phyloP scores from a whole-genome alignment of 805 yeast genomes.

The Sugiyamaella valdiviana region DNA sequence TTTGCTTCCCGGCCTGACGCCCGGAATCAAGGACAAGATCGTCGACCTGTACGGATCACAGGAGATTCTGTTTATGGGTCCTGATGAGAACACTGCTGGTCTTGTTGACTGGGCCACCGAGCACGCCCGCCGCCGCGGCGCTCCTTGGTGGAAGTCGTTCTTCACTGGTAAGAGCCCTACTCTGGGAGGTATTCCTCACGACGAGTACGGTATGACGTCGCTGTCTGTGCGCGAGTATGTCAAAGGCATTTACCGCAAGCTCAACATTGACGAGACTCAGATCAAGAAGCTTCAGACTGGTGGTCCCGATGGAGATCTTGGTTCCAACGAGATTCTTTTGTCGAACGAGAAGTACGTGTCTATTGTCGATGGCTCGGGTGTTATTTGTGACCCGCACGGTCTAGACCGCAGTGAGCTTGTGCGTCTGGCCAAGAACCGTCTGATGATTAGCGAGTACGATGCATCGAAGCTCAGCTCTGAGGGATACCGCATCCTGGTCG shows the following conservation, averaged over 20 bases:
- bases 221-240: conserved; percentile 89
- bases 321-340: conserved; percentile 87
- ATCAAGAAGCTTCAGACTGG: conserved; percentile 90
- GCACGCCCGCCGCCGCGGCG: conserved; percentile 87
- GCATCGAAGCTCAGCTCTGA: conserved; percentile 54
- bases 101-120: conserved; percentile 96
- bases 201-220: conserved; percentile 96
- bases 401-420: conserved; percentile 71
- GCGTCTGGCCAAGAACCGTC: conserved; percentile 70
- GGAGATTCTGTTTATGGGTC: conserved; percentile 94
- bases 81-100: conserved; percentile 98
- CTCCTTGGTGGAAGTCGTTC: conserved; percentile 98
- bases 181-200: conserved; percentile 97
- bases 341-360: conserved; percentile 84
- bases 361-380: conserved; percentile 94
- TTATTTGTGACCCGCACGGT: conserved; percentile 85
- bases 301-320: conserved; percentile 98
- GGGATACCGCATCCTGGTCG: conserved; percentile 81
- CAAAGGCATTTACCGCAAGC: conserved; percentile 76
- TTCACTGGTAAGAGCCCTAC: conserved; percentile 91
- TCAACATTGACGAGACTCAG: conserved; percentile 49
- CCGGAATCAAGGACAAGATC: conserved; percentile 73
- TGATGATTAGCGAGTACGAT: conserved; percentile 68
- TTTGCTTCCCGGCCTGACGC: conserved; percentile 60
- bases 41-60: conserved; percentile 78